Evolutionary conservation across 78 protist species (phyloP).

Genomic region (Paratrimastix pyriformis): DNA sequence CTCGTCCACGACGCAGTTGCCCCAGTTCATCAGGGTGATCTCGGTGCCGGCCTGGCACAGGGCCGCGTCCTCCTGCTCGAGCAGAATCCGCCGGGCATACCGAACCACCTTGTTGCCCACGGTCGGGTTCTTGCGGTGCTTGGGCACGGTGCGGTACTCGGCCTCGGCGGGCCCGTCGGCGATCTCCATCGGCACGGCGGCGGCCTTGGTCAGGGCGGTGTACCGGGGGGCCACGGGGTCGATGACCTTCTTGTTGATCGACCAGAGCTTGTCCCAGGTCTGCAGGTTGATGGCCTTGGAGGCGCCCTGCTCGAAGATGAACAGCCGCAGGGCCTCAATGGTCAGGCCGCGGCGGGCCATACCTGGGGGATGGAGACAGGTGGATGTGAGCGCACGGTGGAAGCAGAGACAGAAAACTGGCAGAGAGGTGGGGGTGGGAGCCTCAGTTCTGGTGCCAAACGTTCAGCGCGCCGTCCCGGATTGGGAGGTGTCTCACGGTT

Average conservation of each 20-base stretch:
- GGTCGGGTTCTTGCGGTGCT: slow-evolving; percentile 61
- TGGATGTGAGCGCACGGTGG: neutral
- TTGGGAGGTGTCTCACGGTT: neutral
- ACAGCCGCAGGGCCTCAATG: slow-evolving; percentile 64
- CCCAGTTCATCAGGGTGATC: slow-evolving; percentile 89
- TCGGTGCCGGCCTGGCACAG: slow-evolving; percentile 49
- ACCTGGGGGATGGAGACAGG: slow-evolving; percentile 14
- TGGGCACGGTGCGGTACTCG: slow-evolving; percentile 21
- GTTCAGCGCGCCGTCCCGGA: neutral
- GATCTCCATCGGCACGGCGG: slow-evolving; percentile 4
- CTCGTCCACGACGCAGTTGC: slow-evolving; percentile 59
- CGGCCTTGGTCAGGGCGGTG: slow-evolving; percentile 19
- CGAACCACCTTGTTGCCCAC: slow-evolving; percentile 59
- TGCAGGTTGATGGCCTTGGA: slow-evolving; percentile 26
- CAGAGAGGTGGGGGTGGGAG: neutral
- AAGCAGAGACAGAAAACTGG: neutral
- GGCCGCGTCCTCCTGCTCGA: slow-evolving; percentile 65
- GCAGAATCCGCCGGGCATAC: slow-evolving; percentile 13
- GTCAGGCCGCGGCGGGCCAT: slow-evolving; percentile 86
- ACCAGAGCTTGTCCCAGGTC: slow-evolving; percentile 83
- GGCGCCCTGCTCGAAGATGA: slow-evolving; percentile 70
- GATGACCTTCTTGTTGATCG: slow-evolving; percentile 70
- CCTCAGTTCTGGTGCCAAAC: neutral
- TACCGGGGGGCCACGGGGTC: slow-evolving; percentile 67
- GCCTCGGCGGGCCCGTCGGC: slow-evolving; percentile 25